These are phyloP conservation scores for Pelargonium nanum DNA, from an alignment of 345 rosid genomes.

Conservation along the genomic window DNA sequence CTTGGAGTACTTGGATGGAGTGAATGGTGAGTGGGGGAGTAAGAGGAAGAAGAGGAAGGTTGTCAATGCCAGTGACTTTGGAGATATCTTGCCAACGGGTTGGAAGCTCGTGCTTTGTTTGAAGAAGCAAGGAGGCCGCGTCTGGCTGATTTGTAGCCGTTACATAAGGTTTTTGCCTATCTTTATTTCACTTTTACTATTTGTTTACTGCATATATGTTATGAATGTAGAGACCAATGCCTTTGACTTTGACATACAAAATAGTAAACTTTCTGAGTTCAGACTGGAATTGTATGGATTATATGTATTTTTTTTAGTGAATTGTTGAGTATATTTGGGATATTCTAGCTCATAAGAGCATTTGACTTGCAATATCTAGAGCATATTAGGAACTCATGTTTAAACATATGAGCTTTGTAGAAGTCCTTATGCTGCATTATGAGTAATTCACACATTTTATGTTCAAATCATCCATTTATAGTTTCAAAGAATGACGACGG, in stretches of 20 bases:
- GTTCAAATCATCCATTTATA: too few relatives aligned
- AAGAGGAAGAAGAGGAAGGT: conserved; percentile 52
- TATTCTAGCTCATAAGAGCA: not conserved
- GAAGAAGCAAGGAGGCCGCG: conserved; percentile 30
- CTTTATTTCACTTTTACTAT: not conserved
- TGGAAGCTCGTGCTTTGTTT: conserved; percentile 66
- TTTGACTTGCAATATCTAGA: not conserved
- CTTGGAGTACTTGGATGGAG: conserved; percentile 36
- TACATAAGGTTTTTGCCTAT: conserved; percentile 48
- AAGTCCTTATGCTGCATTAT: too few relatives aligned
- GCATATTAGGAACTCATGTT: not conserved
- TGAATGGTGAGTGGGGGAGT: conserved; percentile 63
- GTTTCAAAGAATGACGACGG: too few relatives aligned
- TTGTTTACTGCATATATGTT: not conserved
- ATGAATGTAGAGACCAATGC: not conserved
- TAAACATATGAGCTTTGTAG: not conserved
- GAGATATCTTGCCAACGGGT: conserved; percentile 42
- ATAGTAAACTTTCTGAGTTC: not conserved
- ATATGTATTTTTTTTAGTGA: too few relatives aligned
- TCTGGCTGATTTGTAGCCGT: conserved; percentile 46
- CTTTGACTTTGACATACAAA: not conserved
- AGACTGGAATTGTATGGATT: too few relatives aligned
- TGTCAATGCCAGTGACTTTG: conserved; percentile 42
- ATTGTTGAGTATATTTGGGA: not conserved
- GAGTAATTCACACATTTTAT: too few relatives aligned